Base-by-base conservation (phyloP, 352 stramenopile genomes). In the Phytophthora nicotianae region DNA sequence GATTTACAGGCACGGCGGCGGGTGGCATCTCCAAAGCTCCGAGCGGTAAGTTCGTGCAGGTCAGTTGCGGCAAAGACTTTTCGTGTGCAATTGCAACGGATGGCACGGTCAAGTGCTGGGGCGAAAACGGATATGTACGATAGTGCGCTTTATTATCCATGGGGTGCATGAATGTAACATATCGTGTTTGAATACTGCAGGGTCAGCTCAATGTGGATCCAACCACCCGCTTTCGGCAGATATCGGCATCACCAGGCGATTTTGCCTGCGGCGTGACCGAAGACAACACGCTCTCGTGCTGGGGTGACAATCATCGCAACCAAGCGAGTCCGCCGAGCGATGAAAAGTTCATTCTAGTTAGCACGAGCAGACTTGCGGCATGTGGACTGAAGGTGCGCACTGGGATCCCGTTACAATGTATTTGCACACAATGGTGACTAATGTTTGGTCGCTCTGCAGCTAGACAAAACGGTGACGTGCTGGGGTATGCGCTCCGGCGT, bases 401-500 rank as follows among this genome's bases (percentile, higher is more conserved):
- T 11, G 13, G 21, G 8, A 8, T 29, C 8, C 0, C 50, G 13
- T 17, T 21, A 13, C 2, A 24, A 21, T 58, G 23, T 16, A 47
- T 26, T 51, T 43, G 11, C 58, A 20, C 14, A 41, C 35, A 29
- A 10, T n/a, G 6, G 16, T 11, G 2, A 32, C 19, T 48, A 48
- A 26, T 47, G 42, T n/a, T 55, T 75, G 41, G 13, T 48, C 27
- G 20, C n/a, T 2, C 9, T 50, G 29, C 60, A 83, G 70, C 66
- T 58, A 11, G 82, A 90, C 59, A 83, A 87, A 56, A 84, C 55
- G 2, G 79, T 76, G 14, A 62, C 67, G 10, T 94, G 86, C 58
- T 92, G 79, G 80, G 86, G 86, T 3, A 89, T 91, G 79, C 63
- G 62, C 4, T 89, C 81, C 6, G 83, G 83, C 1, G 83, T 91